Base-by-base conservation (phyloP, 148 eudicot genomes). In the Selenicereus undatus region DNA sequence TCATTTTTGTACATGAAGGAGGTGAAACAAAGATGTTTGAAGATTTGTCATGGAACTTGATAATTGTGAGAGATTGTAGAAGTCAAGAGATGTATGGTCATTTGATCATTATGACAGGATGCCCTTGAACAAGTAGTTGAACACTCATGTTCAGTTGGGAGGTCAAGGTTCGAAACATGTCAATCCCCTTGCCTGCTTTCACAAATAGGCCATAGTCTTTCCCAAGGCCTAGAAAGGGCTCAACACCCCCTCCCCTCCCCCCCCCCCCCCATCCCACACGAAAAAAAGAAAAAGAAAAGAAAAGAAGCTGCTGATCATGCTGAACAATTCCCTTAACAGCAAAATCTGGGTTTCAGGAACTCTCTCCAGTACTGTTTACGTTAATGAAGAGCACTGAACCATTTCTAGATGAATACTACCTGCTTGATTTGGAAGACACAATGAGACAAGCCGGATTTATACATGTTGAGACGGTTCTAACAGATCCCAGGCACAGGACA, bases 301-400 rank as follows among this genome's bases (percentile, higher is more conserved):
- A 20, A 20, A 20, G 8, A 56, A 17, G 17, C 24, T 5, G 14
- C 14, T 48, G 52, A 21, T 50, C 36, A 62, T 64, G 4, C 26
- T n/a, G 22, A 2, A 12, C 43, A 35, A 13, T 77, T 16, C 18
- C 17, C 42, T 42, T 35, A 27, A n/a, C 30, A 27, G 14, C 45
- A 26, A 17, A 22, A 54, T 76, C 45, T 77, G 42, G 36, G 11
- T 77, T 88, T 36, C 89, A 93, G 98, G 96, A 95, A 75, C 83
- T 95, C 17, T 89, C 98, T 69, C 98, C 98, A 0, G 97, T 95
- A 43, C 86, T 95, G 48, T 95, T 95, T 79, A 95, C 98, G 27
- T 83, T 95, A 79, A 93, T 95, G 98, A 95, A 95, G 94, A 95
- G 97, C 89, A 95, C 97, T 0, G 98, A 95, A 84, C 98, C 97